Conservation (phyloP, 2,329 filamentous ascomycete genomes). For the Chaetomium strumarium region DNA sequence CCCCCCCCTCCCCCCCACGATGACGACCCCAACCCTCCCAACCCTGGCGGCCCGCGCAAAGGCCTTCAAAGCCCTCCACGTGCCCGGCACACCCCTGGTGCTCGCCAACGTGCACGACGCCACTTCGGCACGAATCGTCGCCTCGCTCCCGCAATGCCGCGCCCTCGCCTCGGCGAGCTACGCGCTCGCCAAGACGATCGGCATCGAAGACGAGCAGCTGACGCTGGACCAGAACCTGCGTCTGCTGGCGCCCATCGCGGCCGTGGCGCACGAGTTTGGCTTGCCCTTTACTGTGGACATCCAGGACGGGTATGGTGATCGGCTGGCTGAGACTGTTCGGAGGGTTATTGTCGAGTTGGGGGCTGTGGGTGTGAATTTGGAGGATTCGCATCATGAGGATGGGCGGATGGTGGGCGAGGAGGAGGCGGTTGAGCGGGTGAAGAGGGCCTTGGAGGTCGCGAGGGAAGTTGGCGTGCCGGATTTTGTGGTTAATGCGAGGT, state of each 20-base stretch:
- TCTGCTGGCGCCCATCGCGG: constrained; percentile 35
- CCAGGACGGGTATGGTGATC: constrained; percentile 44
- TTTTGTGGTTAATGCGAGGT: constrained; percentile 46
- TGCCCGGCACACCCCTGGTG: constrained; percentile 38
- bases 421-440: constrained; percentile 38
- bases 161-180: constrained; percentile 39
- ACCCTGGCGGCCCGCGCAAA: constrained; percentile 19
- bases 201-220: constrained; percentile 35
- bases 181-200: constrained; percentile 35
- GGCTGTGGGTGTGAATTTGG: constrained; percentile 47
- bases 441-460: constrained; percentile 32
- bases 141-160: constrained; percentile 28
- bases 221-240: constrained; percentile 39
- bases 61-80: constrained; percentile 35
- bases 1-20: too few relatives aligned
- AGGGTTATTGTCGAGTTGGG: constrained; percentile 36
- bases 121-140: constrained; percentile 36
- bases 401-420: constrained; percentile 33
- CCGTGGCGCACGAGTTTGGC: constrained; percentile 25
- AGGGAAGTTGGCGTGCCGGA: constrained; percentile 38
- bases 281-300: constrained; percentile 46
- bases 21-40: not conserved
- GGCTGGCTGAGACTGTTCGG: constrained; percentile 35
- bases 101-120: constrained; percentile 46
- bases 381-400: constrained; percentile 39